phyloP scores from a whole-genome alignment of 2,329 filamentous ascomycete genomes.

The Colletotrichum godetiae region DNA sequence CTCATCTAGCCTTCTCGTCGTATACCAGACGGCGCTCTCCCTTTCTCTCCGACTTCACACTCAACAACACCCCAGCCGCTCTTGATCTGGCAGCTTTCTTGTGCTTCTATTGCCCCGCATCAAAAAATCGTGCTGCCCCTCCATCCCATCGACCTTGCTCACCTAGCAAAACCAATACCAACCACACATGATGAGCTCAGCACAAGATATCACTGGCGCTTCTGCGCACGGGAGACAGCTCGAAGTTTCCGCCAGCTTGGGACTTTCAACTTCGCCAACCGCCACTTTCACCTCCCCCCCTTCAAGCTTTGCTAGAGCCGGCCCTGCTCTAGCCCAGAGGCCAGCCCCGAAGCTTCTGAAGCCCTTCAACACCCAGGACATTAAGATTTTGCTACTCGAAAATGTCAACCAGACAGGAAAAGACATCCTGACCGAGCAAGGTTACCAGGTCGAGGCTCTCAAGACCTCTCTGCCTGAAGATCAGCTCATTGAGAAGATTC shows the following conservation, averaged over 20 bases:
- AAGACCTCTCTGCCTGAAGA: conserved; percentile 93
- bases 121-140: conserved; percentile 25
- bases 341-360: conserved; percentile 80
- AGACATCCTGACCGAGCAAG: conserved; percentile 84
- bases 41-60: not conserved
- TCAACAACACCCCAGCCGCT: not conserved
- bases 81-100: not conserved
- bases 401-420: conserved; percentile 94
- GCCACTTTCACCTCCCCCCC: conserved; percentile 80
- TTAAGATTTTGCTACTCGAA: conserved; percentile 95
- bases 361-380: conserved; percentile 94
- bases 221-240: conserved; percentile 42
- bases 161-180: not conserved
- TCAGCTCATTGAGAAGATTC: conserved; percentile 96
- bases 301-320: conserved; percentile 64
- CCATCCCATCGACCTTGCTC: not conserved
- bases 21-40: not conserved
- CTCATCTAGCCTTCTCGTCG: not conserved
- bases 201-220: conserved; percentile 60
- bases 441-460: conserved; percentile 93
- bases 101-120: conserved; percentile 11
- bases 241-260: conserved; percentile 69
- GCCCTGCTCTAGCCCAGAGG: conserved; percentile 56
- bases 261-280: conserved; percentile 79
- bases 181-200: conserved; percentile 52